Percentiles rank a stretch among this genome's conserved stretches.
Conservation (phyloP, 345 rosid genomes). For the Salix koriyanagi region DNA sequence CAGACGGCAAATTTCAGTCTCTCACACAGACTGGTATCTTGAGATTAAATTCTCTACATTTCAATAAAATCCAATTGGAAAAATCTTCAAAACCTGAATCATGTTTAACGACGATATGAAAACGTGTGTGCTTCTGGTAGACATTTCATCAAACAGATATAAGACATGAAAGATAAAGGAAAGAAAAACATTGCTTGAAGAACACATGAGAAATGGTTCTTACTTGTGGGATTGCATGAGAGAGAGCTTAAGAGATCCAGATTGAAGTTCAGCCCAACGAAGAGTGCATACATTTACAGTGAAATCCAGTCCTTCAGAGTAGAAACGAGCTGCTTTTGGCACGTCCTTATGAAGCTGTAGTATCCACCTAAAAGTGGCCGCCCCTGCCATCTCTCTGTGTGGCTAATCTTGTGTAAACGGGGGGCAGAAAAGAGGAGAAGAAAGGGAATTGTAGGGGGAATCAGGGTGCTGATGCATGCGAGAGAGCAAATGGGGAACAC, state of each 20-base stretch:
- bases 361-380: constrained; percentile 77
- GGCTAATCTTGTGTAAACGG: too few species aligned
- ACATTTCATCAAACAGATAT: constrained; percentile 48
- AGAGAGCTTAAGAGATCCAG: constrained; percentile 78
- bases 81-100: neutral
- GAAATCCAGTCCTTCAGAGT: constrained; percentile 77
- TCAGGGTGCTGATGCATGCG: neutral
- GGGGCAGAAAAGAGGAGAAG: too few species aligned
- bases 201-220: neutral
- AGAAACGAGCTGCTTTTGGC: constrained; percentile 80
- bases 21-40: neutral
- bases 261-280: constrained; percentile 92
- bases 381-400: constrained; percentile 39
- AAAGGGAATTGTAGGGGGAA: neutral
- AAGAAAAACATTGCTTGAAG: neutral
- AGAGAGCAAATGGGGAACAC: too few species aligned
- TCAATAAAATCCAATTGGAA: neutral
- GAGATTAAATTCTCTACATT: neutral
- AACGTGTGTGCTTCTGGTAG: constrained; percentile 12
- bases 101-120: too few species aligned
- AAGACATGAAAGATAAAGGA: neutral
- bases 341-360: constrained; percentile 94
- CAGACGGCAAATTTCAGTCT: neutral
- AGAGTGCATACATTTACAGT: constrained; percentile 73
- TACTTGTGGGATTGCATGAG: constrained; percentile 75